A percentile compares a stretch with the other conserved stretches of the same genome.
Conservation (phyloP, 495 filamentous ascomycete species). For the Trichoderma asperelloides region DNA sequence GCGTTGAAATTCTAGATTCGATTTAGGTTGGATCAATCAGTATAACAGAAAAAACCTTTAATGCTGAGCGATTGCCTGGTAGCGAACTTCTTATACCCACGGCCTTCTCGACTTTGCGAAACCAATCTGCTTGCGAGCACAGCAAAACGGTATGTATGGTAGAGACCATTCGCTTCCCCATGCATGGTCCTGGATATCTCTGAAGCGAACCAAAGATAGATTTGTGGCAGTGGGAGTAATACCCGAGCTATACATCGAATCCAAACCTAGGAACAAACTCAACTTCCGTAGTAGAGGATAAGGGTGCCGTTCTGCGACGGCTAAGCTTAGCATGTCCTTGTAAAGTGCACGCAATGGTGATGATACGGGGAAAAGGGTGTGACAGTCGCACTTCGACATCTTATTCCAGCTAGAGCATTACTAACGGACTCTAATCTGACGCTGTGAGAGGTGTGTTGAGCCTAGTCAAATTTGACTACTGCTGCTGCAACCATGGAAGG, state of each 20-base stretch:
- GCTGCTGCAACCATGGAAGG: background rate
- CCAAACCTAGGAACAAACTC: background rate
- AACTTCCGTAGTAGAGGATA: background rate
- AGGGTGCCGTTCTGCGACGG: background rate
- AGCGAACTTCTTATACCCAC: background rate
- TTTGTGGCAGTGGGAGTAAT: background rate
- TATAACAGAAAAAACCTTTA: background rate
- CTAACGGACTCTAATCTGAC: background rate
- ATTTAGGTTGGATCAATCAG: background rate
- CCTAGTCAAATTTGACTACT: constrained; percentile 2
- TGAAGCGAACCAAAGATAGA: background rate
- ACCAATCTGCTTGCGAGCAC: background rate
- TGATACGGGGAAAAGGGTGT: background rate
- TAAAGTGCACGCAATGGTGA: background rate
- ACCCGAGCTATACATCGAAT: background rate
- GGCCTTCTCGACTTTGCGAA: background rate
- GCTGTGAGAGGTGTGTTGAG: constrained; percentile 5
- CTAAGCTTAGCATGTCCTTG: background rate
- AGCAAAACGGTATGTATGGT: background rate
- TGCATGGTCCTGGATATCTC: background rate
- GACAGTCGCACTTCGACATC: background rate
- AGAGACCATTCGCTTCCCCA: background rate
- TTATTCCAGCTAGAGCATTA: background rate
- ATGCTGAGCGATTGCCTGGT: background rate
- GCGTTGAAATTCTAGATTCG: background rate